Evolutionary conservation across 2,329 filamentous ascomycete species (phyloP), one percentile per base, ranked within the genome.

Genomic region (Colletotrichum sublineola): DNA sequence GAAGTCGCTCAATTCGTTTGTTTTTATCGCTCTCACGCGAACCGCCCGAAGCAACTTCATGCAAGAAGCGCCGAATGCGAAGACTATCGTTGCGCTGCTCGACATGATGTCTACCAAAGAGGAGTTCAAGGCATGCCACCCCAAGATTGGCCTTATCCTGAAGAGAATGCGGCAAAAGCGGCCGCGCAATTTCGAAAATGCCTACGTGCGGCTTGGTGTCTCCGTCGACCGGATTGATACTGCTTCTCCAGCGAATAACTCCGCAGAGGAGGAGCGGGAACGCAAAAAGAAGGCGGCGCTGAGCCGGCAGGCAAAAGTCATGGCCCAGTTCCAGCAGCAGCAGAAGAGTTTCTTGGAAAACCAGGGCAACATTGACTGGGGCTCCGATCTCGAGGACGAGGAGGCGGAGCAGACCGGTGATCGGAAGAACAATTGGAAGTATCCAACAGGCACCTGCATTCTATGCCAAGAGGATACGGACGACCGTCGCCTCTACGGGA

Each of bases 261-360:
- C 89, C 7, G 90, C 87, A 48, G 92, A 93, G 71, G 92, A 92
- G 75, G 93, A 96, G 78, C 89, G 90, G 20, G 93, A 96, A 80
- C 86, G 90, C 73, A 97, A 96, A 85, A 99, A 98, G 86, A 93
- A 93, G 81, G 94, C 96, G 64, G 96, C 96, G 0, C 84, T 95
- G 52, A 96, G 95, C 77, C 91, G 96, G 31, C 95, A 98, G 81
- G 95, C 95, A 2, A 93, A 91, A 78, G 94, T 99, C 42, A 98
- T 99, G 95, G 96, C 95, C 1, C 95, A 98, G 79, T 98, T 99
- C 82, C 96, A 98, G 80, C 93, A 97, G 79, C 96, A 99, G 79
- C 97, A 98, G 80, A 96, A 97, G 82, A 96, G 91, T 77, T 99
- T 99, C 82, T 85, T 99, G 83, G 93, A 94, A 68, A 96, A 92